phyloP scores from a whole-genome alignment of 169 alveolate genomes.

The Plasmodium coatneyi region DNA sequence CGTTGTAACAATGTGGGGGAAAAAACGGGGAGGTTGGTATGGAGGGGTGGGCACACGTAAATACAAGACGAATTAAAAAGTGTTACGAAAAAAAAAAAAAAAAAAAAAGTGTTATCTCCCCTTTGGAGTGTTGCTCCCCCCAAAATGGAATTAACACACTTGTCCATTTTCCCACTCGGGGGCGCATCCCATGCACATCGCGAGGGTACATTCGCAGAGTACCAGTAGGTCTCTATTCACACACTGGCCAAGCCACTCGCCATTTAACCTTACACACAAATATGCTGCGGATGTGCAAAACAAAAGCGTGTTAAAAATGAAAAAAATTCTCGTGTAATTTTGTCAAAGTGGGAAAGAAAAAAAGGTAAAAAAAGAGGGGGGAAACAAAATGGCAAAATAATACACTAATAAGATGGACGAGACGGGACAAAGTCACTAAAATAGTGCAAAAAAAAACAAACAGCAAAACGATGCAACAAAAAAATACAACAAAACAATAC shows the following conservation, averaged over 20 bases:
- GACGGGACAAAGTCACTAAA: not conserved
- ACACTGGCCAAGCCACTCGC: not conserved
- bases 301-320: not conserved
- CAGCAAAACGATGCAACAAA: not conserved
- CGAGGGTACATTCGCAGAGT: not conserved
- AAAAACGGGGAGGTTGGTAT: not conserved
- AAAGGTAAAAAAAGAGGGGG: not conserved
- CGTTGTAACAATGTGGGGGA: not conserved
- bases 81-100: not conserved
- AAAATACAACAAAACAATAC: not conserved
- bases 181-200: not conserved
- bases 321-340: not conserved
- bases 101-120: not conserved
- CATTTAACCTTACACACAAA: not conserved
- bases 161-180: not conserved
- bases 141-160: not conserved
- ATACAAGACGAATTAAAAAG: not conserved
- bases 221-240: not conserved
- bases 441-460: not conserved
- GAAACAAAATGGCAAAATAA: not conserved
- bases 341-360: not conserved
- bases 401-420: not conserved
- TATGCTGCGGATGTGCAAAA: not conserved
- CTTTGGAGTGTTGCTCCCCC: not conserved
- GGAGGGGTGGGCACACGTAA: not conserved